Evolutionary conservation across 2,329 filamentous ascomycete species (phyloP).

Genomic region (Talaromyces sp.): DNA sequence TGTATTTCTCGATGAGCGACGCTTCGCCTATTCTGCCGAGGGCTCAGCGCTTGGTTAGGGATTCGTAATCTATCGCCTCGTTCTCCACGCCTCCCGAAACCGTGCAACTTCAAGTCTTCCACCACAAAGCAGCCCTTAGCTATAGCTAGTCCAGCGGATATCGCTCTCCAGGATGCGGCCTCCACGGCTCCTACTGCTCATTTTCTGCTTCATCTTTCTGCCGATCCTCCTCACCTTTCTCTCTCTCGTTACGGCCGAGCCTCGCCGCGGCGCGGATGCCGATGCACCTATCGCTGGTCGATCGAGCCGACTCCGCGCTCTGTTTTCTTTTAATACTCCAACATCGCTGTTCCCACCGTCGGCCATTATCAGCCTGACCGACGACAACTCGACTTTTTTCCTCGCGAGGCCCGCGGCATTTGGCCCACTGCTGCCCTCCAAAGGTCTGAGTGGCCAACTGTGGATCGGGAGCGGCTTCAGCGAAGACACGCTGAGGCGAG

Average conservation of each 20-base stretch:
- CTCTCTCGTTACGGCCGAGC: conserved; percentile 38
- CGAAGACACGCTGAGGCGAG: conserved; percentile 64
- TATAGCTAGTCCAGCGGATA: conserved; percentile 2
- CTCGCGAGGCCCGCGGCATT: conserved; percentile 89
- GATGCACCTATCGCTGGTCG: conserved; percentile 30
- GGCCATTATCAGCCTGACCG: conserved; percentile 90
- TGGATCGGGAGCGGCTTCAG: conserved; percentile 93
- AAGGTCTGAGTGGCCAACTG: conserved; percentile 78
- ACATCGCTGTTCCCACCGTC: conserved; percentile 91
- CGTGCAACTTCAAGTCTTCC: background rate
- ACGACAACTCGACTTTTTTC: conserved; percentile 98
- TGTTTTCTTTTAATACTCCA: conserved; percentile 68
- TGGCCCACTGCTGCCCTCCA: conserved; percentile 68
- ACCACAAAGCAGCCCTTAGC: background rate
- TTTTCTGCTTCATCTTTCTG: conserved; percentile 43
- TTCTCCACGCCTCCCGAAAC: background rate
- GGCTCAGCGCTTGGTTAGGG: conserved; percentile 29
- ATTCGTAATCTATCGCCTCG: conserved; percentile 8
- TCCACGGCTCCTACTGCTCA: conserved; percentile 41
- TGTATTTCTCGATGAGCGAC: conserved; percentile 28
- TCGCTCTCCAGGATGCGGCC: conserved; percentile 37
- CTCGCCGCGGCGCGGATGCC: conserved; percentile 31
- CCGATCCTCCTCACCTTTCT: conserved; percentile 45
- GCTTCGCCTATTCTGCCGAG: conserved; percentile 21
- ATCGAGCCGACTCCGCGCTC: conserved; percentile 47